A percentile compares a stretch with the other conserved stretches of the same genome.
Conservation (phyloP, 2,329 filamentous ascomycete species). For the Ophiostoma ulmi region DNA sequence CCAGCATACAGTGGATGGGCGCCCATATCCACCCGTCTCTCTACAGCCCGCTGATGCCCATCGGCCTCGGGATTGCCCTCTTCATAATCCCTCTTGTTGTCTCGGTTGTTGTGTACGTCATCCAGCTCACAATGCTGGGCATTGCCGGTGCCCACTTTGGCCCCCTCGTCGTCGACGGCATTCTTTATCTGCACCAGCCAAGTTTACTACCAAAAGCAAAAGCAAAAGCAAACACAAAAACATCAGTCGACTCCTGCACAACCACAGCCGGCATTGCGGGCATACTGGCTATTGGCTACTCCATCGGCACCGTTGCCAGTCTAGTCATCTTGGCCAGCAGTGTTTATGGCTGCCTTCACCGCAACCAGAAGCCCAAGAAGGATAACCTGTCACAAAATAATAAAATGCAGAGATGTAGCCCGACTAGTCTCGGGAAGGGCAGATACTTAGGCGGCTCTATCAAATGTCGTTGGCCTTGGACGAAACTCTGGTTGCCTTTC, state of each 20-base stretch:
- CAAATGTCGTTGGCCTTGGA: too few species aligned
- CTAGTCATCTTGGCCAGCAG: conserved; percentile 20
- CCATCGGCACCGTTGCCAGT: conserved; percentile 11
- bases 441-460: too few species aligned
- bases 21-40: conserved; percentile 12
- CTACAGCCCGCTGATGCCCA: conserved; percentile 18
- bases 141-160: conserved; percentile 14
- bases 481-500: background rate
- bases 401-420: background rate
- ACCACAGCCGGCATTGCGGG: conserved; percentile 15
- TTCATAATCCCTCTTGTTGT: conserved; percentile 13
- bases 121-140: conserved; percentile 15
- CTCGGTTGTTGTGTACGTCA: conserved; percentile 14
- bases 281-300: conserved; percentile 16
- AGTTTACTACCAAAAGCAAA: background rate
- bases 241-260: background rate
- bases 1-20: background rate
- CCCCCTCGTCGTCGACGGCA: conserved; percentile 1
- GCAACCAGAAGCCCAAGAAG: background rate
- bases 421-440: background rate
- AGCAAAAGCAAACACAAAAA: background rate
- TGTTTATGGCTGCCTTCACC: conserved; percentile 8
- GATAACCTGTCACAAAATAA: background rate
- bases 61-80: conserved; percentile 12
- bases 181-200: background rate